Evolutionary conservation across 1,139 yeast species (phyloP).

Genomic region (Sugiyamaella grinbergsii): DNA sequence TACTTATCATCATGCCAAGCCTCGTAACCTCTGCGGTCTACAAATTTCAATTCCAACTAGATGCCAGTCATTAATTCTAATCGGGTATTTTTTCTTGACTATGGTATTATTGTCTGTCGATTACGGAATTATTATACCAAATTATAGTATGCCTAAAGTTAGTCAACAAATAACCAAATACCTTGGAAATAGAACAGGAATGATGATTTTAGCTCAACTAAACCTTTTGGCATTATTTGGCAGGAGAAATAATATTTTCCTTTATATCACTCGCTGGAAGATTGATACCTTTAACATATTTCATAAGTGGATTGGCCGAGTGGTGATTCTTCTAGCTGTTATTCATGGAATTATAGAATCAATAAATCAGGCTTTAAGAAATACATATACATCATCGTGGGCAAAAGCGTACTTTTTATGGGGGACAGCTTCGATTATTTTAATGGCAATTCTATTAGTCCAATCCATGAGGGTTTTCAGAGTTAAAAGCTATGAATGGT

Average conservation of each 20-base stretch:
- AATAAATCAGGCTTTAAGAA: slow-evolving; percentile 43
- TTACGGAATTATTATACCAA: slow-evolving; percentile 43
- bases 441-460: slow-evolving; percentile 23
- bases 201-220: slow-evolving; percentile 50
- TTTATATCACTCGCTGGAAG: slow-evolving; percentile 66
- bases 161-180: slow-evolving; percentile 45
- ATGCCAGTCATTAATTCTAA: slow-evolving; percentile 53
- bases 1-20: slow-evolving; percentile 47
- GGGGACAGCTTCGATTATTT: slow-evolving; percentile 30
- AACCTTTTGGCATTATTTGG: slow-evolving; percentile 60
- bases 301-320: slow-evolving; percentile 69
- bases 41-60: slow-evolving; percentile 59
- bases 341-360: slow-evolving; percentile 37
- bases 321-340: slow-evolving; percentile 50
- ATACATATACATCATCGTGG: slow-evolving; percentile 24
- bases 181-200: slow-evolving; percentile 63
- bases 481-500: slow-evolving; percentile 37
- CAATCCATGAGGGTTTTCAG: slow-evolving; percentile 28
- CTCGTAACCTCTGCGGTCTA: slow-evolving; percentile 35
- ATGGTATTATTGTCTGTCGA: slow-evolving; percentile 45
- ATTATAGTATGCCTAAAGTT: slow-evolving; percentile 41
- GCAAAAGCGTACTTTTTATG: slow-evolving; percentile 40
- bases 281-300: slow-evolving; percentile 59
- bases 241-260: slow-evolving; percentile 67
- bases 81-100: slow-evolving; percentile 49